Base-by-base conservation (phyloP, 2,329 filamentous ascomycete species). In the Calonectria henricotiae region DNA sequence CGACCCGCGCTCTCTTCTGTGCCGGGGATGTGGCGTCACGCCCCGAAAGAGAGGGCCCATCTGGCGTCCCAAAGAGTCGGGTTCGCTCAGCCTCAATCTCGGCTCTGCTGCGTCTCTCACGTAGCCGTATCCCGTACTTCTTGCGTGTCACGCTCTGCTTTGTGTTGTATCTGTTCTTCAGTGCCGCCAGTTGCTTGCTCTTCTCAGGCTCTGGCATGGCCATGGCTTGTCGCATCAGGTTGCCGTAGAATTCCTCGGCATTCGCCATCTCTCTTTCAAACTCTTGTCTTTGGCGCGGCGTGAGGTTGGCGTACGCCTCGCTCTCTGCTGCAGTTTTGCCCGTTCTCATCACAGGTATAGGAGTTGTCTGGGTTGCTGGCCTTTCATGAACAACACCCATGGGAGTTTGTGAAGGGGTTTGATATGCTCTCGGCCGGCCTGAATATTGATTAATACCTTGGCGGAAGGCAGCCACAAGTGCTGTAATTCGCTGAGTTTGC, bases 111-210 rank as follows among this genome's bases (percentile, higher is more conserved):
- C 88, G 85, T 13, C 87, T 81, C 71, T 85, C 83, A 0, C 87
- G 84, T 15, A 90, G 82, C 1, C 84, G 83, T 37, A 90, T 87
- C n/a, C 88, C 88, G 70, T 86, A 90, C 70, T 85, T 89, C 76
- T 89, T 90, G 13, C 89, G 85, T 3, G 89, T 86, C n/a, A 83
- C 83, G 64, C 86, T 89, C 76, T 89, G 87, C 67, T 88, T 89
- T 3, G 87, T 89, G 49, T 86, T 86, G 73, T 87, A 88, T 3
- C 84, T 84, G 71, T 89, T 90, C 46, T 85, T 85, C 1, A 89
- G 74, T 11, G 81, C 84, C 0, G 83, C 82, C 0, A 89, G 62
- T 55, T 72, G 69, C 72, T 81, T 61, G 75, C 80, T 71, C 75
- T 77, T 47, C 68, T 79, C 73, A 2, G 80, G 78, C 43, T 86